Evolutionary conservation across 371 early-diverging fungal species (phyloP), one percentile per base, ranked within the genome.

Genomic region (Umbelopsis sp.): DNA sequence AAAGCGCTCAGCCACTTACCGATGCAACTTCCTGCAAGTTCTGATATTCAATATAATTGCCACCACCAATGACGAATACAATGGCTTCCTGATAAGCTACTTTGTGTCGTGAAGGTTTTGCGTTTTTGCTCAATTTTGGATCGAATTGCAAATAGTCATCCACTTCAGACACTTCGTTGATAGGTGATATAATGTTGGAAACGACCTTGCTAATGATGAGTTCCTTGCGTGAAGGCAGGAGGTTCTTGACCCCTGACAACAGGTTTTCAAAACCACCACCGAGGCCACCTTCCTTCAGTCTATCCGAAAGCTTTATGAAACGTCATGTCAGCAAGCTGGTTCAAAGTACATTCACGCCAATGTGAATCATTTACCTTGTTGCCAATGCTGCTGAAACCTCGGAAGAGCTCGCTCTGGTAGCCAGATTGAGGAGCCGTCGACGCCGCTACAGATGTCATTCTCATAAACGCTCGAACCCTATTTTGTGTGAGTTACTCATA

Each of bases 31-130:
- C 96, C 79, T 91, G 89, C 72, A 98, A 71, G 76, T 98, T 97
- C 72, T 96, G 96, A 77, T 95, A 96, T 81, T 99, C 99, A 57
- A 95, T 81, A 79, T 97, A 97, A 75, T 94, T 97, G 20, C 97
- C 98, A 44, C 98, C 99, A 12, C 99, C 99, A 41, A 97, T 91
- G 16, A 96, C 93, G 86, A 99, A 98, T 44, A 99, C 97, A 70
- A 98, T 92, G 0, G 96, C 95, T 65, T 95, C 94, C 69, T 93
- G 90, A 77, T 92, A 94, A 0, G 89, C 73, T 1, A 81, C 81
- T 63, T 87, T 91, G 65, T 82, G 80, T 68, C 79, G 80, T 18
- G 85, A 80, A 25, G 82, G 80, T 63, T 72, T 72, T 0, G 77
- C 70, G 51, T 73, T 76, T 52, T 80, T 81, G 75, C 80, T 84